A percentile compares a stretch with the other conserved stretches of the same genome.
Conservation (phyloP, 257 asterid genomes). For the Fraxinus anomala region DNA sequence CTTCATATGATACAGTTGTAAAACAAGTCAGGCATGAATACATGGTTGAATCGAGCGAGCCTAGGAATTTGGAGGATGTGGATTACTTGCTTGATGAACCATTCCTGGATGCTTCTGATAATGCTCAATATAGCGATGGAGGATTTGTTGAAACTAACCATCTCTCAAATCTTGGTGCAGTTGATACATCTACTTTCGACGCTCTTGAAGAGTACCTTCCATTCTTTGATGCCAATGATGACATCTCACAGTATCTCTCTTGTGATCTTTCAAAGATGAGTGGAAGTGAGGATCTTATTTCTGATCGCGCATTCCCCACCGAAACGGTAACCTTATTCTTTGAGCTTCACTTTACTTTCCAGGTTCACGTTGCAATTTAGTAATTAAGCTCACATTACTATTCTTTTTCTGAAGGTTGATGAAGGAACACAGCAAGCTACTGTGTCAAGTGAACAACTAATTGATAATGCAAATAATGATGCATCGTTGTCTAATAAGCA, state of each 20-base stretch:
- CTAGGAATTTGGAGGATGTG: conserved; percentile 41
- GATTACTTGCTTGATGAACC: conserved; percentile 71
- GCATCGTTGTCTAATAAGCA: conserved; percentile 43
- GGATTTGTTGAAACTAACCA: conserved; percentile 75
- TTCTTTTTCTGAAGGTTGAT: conserved; percentile 44
- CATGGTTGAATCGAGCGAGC: conserved; percentile 70
- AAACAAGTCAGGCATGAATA: conserved; percentile 71
- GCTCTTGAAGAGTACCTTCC: conserved; percentile 68
- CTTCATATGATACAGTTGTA: conserved; percentile 37
- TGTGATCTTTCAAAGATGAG: conserved; percentile 49
- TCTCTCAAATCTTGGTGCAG: conserved; percentile 52
- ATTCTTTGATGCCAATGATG: conserved; percentile 60
- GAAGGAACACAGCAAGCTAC: conserved; percentile 34
- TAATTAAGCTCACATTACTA: conserved; percentile 9
- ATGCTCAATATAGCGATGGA: conserved; percentile 49
- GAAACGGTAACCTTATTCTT: conserved; percentile 41
- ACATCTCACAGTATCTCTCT: conserved; percentile 33
- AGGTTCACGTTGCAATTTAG: conserved; percentile 5
- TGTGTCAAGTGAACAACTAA: conserved; percentile 33
- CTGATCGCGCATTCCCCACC: conserved; percentile 34
- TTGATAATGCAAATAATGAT: conserved; percentile 23
- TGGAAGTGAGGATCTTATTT: conserved; percentile 41
- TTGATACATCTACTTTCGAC: conserved; percentile 47
- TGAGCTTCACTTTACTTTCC: not conserved
- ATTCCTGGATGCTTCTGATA: conserved; percentile 45